Conservation (phyloP, 345 rosid genomes). For the Heritiera littoralis region DNA sequence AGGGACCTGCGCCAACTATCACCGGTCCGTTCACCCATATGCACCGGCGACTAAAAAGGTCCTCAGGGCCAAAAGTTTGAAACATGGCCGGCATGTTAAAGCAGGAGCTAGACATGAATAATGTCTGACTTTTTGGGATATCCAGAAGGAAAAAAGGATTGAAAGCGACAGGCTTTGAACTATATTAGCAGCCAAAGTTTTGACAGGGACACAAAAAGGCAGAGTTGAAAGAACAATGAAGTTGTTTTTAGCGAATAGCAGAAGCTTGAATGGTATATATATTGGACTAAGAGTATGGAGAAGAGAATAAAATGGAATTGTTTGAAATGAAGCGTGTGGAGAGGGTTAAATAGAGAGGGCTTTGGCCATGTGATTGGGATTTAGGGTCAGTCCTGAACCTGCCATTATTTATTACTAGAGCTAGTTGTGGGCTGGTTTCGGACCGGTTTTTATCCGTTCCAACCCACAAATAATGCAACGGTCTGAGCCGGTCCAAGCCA, state of each 20-base stretch:
- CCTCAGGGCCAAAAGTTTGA: constrained; percentile 32
- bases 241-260: not conserved
- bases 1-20: constrained; percentile 88
- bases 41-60: constrained; percentile 52
- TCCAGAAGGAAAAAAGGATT: not conserved
- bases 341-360: constrained; percentile 45
- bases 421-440: no score
- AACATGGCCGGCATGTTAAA: constrained; percentile 44
- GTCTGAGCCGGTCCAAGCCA: no score
- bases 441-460: no score
- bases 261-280: not conserved
- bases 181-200: no score
- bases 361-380: constrained; percentile 37
- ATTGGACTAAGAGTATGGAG: constrained; percentile 20
- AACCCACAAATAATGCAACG: no score
- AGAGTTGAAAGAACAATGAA: constrained; percentile 4
- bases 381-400: constrained; percentile 16
- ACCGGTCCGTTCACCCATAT: constrained; percentile 89
- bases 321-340: constrained; percentile 28
- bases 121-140: not conserved
- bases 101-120: constrained; percentile 33
- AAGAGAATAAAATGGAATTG: constrained; percentile 23
- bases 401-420: no score
- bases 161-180: no score
- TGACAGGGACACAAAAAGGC: no score